Base-by-base conservation (phyloP, 495 filamentous ascomycete species). In the Neurospora tetrasperma region DNA sequence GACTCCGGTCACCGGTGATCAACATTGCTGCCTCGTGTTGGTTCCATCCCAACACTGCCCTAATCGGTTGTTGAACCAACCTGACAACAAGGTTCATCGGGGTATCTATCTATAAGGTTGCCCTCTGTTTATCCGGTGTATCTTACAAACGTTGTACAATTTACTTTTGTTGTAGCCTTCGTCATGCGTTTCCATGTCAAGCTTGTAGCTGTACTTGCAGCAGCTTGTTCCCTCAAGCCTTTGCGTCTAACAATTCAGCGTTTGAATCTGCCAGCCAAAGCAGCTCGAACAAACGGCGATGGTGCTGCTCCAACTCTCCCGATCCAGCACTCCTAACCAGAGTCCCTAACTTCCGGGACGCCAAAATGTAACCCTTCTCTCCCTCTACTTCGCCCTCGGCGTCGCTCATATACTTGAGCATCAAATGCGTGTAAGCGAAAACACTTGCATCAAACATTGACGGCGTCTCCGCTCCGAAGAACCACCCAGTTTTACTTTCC, bases 341-440 rank as follows among this genome's bases (percentile, higher is more conserved):
- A 77, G 73, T 73, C 83, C 85, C 91, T 90, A 93, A 5, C 81
- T 86, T 75, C 91, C 78, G 4, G 74, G 76, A 10, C 87, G 82
- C 12, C 1, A 66, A 9, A 66, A 35, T 9, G 0, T 12, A 35
- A 9, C 14, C 2, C 74, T 91, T 87, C 31, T 72, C 62, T 7
- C 20, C 27, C 16, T 66, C 42, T 20, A 1, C 42, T 7, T 70
- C 71, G 11, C 59, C 18, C 70, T 43, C 18, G 70, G 31, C 7
- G n/a, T 48, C 40, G 9, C 27, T 68, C 44, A 72, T 35, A 39
- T 42, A 68, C 74, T 35, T 23, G 73, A 96, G 78, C 41, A 98
- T 85, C 23, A 97, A 79, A 79, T 95, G 87, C n/a, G 93, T 94
- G 81, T 97, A 99, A 35, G 92, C 90, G 83, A 97, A 98, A 31